A percentile compares a stretch with the other conserved stretches of the same genome.
Conservation (phyloP, 2,329 filamentous ascomycete genomes). For the Cladosporium sp. region DNA sequence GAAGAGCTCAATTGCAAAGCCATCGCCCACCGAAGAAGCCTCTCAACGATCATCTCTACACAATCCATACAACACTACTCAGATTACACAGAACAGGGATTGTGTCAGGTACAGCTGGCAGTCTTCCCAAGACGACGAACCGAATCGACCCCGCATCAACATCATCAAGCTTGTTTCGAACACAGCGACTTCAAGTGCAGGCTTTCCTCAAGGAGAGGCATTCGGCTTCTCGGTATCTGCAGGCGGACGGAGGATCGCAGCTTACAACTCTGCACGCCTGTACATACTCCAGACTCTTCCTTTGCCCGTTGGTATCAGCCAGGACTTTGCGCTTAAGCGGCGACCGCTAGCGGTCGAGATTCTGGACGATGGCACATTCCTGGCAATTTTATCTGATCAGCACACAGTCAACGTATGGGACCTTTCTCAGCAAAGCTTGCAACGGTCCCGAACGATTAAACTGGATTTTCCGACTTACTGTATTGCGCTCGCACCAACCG, state of each 20-base stretch:
- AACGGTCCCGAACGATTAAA: conserved; percentile 67
- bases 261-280: conserved; percentile 82
- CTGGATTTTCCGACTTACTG: conserved; percentile 76
- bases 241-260: conserved; percentile 71
- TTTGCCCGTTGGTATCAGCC: conserved; percentile 59
- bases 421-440: conserved; percentile 59
- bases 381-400: conserved; percentile 78
- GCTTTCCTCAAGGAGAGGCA: conserved; percentile 69
- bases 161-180: conserved; percentile 80
- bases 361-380: conserved; percentile 70
- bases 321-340: conserved; percentile 78
- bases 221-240: conserved; percentile 83
- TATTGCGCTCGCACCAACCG: conserved; percentile 78
- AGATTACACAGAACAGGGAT: conserved; percentile 36
- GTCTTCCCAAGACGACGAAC: conserved; percentile 40
- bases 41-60: conserved; percentile 14
- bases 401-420: conserved; percentile 84
- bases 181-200: conserved; percentile 74
- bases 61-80: conserved; percentile 27
- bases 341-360: conserved; percentile 76
- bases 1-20: conserved; percentile 15
- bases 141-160: conserved; percentile 40
- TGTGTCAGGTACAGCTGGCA: conserved; percentile 43
- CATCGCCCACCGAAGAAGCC: not conserved
- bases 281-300: conserved; percentile 72